Conservation (phyloP, 2,329 filamentous ascomycete genomes). For the Curvularia eragrostidis region DNA sequence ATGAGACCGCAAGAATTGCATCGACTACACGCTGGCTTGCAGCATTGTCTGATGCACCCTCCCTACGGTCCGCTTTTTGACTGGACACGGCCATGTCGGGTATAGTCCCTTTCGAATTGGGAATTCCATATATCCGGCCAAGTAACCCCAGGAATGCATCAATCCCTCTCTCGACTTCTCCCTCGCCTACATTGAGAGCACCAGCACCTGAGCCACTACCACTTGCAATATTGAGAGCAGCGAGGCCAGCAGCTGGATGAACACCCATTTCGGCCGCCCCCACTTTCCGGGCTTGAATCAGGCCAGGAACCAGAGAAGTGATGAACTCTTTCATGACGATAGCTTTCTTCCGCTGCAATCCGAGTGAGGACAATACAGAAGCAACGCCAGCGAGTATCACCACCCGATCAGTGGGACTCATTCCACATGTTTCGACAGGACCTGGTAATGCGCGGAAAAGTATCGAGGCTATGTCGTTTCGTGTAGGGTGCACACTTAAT, state of each 20-base stretch:
- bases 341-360: slow-evolving; percentile 86
- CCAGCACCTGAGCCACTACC: slow-evolving; percentile 74
- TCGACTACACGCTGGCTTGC: slow-evolving; percentile 52
- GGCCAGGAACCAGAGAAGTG: slow-evolving; percentile 78
- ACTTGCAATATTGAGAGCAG: slow-evolving; percentile 65
- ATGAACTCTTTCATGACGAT: slow-evolving; percentile 88
- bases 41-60: slow-evolving; percentile 17
- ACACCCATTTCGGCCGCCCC: slow-evolving; percentile 96
- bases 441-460: slow-evolving; percentile 59
- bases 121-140: slow-evolving; percentile 53
- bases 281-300: slow-evolving; percentile 89
- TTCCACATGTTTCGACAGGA: slow-evolving; percentile 59
- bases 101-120: slow-evolving; percentile 36
- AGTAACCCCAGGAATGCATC: slow-evolving; percentile 51
- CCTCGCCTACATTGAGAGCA: slow-evolving; percentile 64
- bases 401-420: slow-evolving; percentile 77
- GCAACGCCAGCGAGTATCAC: slow-evolving; percentile 85
- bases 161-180: slow-evolving; percentile 50
- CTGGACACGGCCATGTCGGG: slow-evolving; percentile 17
- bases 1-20: slow-evolving; percentile 65
- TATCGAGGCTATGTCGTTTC: slow-evolving; percentile 48
- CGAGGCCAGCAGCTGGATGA: slow-evolving; percentile 87
- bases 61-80: slow-evolving; percentile 11
- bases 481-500: slow-evolving; percentile 45
- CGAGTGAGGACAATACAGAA: slow-evolving; percentile 79